These are phyloP conservation scores for Apophysomyces elegans DNA, from an alignment of 371 early-diverging fungal genomes.

Conservation along the genomic window DNA sequence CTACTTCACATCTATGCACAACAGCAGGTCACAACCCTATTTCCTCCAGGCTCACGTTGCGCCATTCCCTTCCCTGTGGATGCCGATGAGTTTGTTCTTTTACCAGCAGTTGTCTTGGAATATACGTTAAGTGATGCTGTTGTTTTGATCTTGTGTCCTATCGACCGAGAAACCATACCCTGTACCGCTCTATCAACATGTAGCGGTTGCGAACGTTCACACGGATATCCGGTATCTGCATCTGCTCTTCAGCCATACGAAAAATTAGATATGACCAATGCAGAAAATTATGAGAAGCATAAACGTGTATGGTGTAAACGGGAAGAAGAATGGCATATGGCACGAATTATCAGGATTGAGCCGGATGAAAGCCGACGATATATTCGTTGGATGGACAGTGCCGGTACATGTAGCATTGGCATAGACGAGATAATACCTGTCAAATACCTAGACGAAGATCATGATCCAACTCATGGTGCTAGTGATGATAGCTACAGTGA, in stretches of 20 bases:
- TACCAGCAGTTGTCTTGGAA: conserved; percentile 12
- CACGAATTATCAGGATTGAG: background rate
- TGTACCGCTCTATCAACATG: conserved; percentile 20
- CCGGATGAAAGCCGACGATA: conserved; percentile 18
- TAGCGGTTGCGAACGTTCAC: conserved; percentile 18
- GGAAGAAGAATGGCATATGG: conserved; percentile 19
- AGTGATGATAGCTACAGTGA: conserved; percentile 6
- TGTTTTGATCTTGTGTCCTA: conserved; percentile 30
- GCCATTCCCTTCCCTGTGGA: conserved; percentile 15
- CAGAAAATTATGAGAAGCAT: conserved; percentile 17
- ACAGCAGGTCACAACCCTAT: background rate
- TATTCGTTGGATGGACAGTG: background rate
- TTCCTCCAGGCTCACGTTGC: conserved; percentile 11
- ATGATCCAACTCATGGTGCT: background rate
- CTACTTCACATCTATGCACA: conserved; percentile 10
- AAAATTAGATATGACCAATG: conserved; percentile 16
- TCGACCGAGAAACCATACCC: conserved; percentile 25
- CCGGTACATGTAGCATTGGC: conserved; percentile 5
- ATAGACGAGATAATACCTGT: conserved; percentile 26
- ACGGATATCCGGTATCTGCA: conserved; percentile 24
- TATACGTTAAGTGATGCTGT: background rate
- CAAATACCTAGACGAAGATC: conserved; percentile 9
- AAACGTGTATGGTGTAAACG: conserved; percentile 25
- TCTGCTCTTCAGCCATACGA: conserved; percentile 24
- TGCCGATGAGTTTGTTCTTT: background rate